Conservation (phyloP, 2,329 filamentous ascomycete genomes). For the Calonectria ilicicola region DNA sequence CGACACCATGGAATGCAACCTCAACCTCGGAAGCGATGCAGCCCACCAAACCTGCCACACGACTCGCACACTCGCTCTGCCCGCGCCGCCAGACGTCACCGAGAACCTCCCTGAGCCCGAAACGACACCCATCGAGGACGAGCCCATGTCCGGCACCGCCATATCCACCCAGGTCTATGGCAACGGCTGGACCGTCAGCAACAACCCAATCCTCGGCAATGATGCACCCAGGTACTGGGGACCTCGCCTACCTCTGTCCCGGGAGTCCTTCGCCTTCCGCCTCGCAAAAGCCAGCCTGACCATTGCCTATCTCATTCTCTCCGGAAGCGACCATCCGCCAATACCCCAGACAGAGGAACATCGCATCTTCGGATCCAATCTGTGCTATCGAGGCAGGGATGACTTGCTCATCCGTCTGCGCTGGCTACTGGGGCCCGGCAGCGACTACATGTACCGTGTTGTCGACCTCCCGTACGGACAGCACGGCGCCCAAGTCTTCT, state of each 20-base stretch:
- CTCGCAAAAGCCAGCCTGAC: constrained; percentile 32
- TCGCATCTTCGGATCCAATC: constrained; percentile 34
- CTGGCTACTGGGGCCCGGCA: constrained; percentile 39
- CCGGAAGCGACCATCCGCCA: constrained; percentile 14
- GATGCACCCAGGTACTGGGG: constrained; percentile 10
- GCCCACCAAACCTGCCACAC: constrained; percentile 1
- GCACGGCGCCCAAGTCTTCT: constrained; percentile 38
- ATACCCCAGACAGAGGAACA: constrained; percentile 21
- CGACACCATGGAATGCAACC: constrained; percentile 15
- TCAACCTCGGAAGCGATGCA: not conserved
- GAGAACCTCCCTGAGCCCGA: constrained; percentile 8
- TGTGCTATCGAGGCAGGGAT: constrained; percentile 31
- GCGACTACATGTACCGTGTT: constrained; percentile 38
- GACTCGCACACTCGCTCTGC: constrained; percentile 8
- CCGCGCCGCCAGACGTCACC: constrained; percentile 8
- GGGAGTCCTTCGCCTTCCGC: constrained; percentile 37
- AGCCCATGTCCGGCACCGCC: not conserved
- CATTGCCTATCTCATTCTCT: constrained; percentile 37
- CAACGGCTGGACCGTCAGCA: constrained; percentile 38
- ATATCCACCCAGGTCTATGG: constrained; percentile 39
- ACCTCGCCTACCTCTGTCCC: constrained; percentile 20
- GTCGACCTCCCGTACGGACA: constrained; percentile 41
- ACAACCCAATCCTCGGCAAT: constrained; percentile 17
- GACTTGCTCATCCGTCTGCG: constrained; percentile 40
- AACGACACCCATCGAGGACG: constrained; percentile 11